A percentile compares a stretch with the other conserved stretches of the same genome.
Conservation (phyloP, 306 rosid genomes). For the Luffa acutangula region DNA sequence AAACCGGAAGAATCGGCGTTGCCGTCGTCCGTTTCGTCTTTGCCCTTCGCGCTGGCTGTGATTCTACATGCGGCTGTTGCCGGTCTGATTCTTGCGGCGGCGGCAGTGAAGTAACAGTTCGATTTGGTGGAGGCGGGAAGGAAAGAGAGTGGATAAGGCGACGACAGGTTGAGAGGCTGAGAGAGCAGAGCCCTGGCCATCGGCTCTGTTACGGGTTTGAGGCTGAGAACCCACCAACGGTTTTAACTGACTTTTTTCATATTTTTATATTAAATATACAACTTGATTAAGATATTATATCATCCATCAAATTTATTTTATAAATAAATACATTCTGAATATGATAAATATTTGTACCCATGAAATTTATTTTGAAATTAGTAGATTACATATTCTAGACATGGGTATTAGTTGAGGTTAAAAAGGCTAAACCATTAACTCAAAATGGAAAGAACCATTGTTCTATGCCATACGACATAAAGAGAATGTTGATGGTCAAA, state of each 20-base stretch:
- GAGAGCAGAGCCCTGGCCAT: conserved; percentile 35
- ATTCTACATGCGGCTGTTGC: conserved; percentile 5
- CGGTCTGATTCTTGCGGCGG: conserved; percentile 11
- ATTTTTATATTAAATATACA: neutral
- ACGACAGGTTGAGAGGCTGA: conserved; percentile 33
- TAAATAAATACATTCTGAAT: too few species aligned
- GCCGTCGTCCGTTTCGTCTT: conserved; percentile 25
- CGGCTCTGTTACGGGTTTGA: neutral
- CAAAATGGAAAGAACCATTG: too few species aligned
- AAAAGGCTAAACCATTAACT: too few species aligned
- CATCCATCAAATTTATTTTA: too few species aligned
- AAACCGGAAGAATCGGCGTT: conserved; percentile 36
- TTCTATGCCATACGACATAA: too few species aligned
- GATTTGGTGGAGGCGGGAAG: conserved; percentile 11
- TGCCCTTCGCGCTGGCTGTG: conserved; percentile 42
- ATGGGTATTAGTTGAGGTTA: too few species aligned
- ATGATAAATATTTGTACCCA: too few species aligned
- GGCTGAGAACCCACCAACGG: conserved; percentile 14
- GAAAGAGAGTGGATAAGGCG: conserved; percentile 15
- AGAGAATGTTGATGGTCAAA: too few species aligned
- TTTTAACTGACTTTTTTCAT: conserved; percentile 7
- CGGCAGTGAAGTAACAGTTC: neutral
- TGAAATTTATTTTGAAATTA: too few species aligned
- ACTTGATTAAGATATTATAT: too few species aligned
- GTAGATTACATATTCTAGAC: too few species aligned